These are phyloP conservation scores for Recurvomyces mirabilis DNA, from an alignment of 495 filamentous ascomycete species.

Conservation along the genomic window DNA sequence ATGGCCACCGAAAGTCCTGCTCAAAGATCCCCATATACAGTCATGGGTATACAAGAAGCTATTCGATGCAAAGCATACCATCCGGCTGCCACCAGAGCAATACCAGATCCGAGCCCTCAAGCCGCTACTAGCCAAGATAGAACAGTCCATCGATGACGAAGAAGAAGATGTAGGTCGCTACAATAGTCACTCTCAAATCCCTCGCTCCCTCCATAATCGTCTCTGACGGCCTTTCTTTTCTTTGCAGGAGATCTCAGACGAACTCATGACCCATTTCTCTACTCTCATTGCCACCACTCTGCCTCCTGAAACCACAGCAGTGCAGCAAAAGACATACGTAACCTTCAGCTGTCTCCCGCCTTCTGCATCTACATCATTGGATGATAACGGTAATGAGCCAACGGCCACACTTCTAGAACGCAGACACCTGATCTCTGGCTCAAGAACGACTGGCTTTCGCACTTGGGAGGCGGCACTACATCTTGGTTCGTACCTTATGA, in stretches of 20 bases:
- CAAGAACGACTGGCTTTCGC: constrained; percentile 72
- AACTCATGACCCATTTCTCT: constrained; percentile 53
- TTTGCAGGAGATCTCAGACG: constrained; percentile 61
- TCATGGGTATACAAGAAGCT: constrained; percentile 48
- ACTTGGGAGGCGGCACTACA: constrained; percentile 95
- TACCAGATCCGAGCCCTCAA: constrained; percentile 69
- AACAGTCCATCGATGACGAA: constrained; percentile 58
- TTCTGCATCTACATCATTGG: background rate
- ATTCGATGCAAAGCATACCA: constrained; percentile 45
- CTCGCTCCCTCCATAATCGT: no score
- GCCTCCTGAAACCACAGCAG: constrained; percentile 47
- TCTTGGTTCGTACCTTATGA: constrained; percentile 60
- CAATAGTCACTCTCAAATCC: background rate
- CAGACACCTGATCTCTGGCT: constrained; percentile 56
- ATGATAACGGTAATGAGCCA: constrained; percentile 12
- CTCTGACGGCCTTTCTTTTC: constrained; percentile 18
- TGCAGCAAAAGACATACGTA: constrained; percentile 66
- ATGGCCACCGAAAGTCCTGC: constrained; percentile 41
- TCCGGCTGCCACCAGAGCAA: constrained; percentile 45
- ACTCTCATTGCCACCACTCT: constrained; percentile 47
- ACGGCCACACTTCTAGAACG: constrained; percentile 57
- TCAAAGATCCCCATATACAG: constrained; percentile 48
- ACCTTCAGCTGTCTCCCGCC: constrained; percentile 42
- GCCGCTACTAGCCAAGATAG: constrained; percentile 50
- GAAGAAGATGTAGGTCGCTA: constrained; percentile 65